A percentile compares a stretch with the other conserved stretches of the same genome.
These are phyloP conservation scores for Cryptosporidium meleagridis DNA, from an alignment of 169 alveolate species.

Conservation along the genomic window DNA sequence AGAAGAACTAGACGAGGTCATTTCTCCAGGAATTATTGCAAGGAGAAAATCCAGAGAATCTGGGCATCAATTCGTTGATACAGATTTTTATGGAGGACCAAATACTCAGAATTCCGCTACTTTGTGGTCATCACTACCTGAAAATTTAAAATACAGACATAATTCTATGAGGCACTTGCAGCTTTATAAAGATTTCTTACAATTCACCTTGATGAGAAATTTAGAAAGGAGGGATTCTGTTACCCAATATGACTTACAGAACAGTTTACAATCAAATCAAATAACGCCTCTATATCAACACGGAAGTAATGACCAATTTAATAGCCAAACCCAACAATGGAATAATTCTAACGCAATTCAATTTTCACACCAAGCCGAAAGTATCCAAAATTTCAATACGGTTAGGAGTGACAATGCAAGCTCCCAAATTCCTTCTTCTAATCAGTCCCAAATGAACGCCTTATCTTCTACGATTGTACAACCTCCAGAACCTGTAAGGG, in stretches of 20 bases:
- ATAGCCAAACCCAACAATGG: constrained; percentile 14
- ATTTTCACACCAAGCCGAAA: constrained; percentile 4
- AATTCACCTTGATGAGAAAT: constrained; percentile 39
- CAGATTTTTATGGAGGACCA: constrained; percentile 61
- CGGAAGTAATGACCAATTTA: constrained; percentile 4
- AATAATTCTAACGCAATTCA: neutral
- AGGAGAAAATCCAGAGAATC: constrained; percentile 62
- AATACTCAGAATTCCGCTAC: constrained; percentile 33
- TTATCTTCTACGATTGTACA: neutral
- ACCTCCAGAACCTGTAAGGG: constrained; percentile 72
- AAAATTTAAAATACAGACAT: constrained; percentile 23
- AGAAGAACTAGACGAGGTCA: constrained; percentile 83
- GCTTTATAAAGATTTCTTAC: constrained; percentile 56
- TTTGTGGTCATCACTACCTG: constrained; percentile 63
- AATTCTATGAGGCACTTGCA: constrained; percentile 70
- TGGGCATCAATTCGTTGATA: constrained; percentile 67
- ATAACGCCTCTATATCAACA: constrained; percentile 14
- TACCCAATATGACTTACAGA: constrained; percentile 19
- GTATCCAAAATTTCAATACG: neutral
- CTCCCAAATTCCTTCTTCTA: constrained; percentile 6
- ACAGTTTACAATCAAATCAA: neutral
- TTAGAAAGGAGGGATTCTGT: constrained; percentile 20
- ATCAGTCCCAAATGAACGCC: neutral
- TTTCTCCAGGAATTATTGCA: constrained; percentile 68
- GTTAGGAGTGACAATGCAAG: neutral